A percentile compares a stretch with the other conserved stretches of the same genome.
phyloP scores from a whole-genome alignment of 768 basidiomycete species.

The Trametes cingulata region DNA sequence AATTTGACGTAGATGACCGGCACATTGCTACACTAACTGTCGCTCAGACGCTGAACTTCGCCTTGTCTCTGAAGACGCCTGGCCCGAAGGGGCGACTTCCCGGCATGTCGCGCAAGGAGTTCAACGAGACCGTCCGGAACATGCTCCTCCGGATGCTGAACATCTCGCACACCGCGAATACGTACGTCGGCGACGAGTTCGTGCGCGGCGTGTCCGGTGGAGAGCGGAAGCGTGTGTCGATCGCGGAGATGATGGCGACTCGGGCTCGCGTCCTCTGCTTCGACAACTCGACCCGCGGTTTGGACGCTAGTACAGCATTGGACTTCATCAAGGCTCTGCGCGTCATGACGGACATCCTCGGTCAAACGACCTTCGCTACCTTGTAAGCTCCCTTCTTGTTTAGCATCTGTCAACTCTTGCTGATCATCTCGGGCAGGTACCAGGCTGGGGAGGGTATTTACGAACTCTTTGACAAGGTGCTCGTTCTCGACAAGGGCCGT shows the following conservation, averaged over 20 bases:
- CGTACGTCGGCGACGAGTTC: conserved; percentile 85
- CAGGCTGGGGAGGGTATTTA: conserved; percentile 81
- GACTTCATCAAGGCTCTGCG: conserved; percentile 82
- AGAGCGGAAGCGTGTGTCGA: conserved; percentile 78
- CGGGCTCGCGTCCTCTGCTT: conserved; percentile 80
- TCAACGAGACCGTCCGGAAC: conserved; percentile 55
- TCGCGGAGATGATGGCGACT: conserved; percentile 85
- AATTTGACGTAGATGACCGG: conserved; percentile 59
- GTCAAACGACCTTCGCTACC: conserved; percentile 78
- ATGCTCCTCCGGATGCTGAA: conserved; percentile 78
- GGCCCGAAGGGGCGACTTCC: conserved; percentile 73
- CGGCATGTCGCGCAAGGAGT: conserved; percentile 60
- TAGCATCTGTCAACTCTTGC: neutral
- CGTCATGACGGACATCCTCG: conserved; percentile 80
- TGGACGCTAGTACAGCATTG: conserved; percentile 85
- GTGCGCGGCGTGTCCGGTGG: conserved; percentile 82
- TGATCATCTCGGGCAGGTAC: conserved; percentile 26
- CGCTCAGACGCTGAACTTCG: conserved; percentile 72
- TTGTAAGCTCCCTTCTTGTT: conserved; percentile 44
- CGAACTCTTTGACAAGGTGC: conserved; percentile 82
- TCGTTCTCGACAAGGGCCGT: conserved; percentile 78
- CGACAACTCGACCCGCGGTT: conserved; percentile 81
- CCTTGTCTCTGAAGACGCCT: conserved; percentile 72
- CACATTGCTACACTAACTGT: conserved; percentile 85
- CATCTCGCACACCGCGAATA: conserved; percentile 74